phyloP scores from a whole-genome alignment of 169 alveolate genomes.

The Plasmodium relictum region DNA sequence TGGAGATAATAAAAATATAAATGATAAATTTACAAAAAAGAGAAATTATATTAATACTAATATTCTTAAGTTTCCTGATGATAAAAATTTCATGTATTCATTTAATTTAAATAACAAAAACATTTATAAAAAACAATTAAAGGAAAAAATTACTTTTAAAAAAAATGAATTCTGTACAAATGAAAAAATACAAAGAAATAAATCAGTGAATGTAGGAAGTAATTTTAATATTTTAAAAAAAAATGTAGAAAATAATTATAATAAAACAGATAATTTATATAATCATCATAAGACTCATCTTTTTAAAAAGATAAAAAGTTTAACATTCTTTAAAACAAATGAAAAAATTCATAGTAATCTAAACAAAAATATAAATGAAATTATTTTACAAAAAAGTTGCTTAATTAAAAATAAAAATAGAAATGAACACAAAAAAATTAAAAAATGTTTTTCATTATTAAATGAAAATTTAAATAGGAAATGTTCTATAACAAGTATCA shows the following conservation, averaged over 20 bases:
- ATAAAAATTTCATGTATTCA: not conserved
- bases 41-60: too few relatives aligned
- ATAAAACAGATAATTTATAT: not conserved
- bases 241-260: not conserved
- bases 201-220: not conserved
- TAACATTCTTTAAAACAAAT: constrained; percentile 1
- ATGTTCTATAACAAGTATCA: not conserved
- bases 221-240: not conserved
- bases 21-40: not conserved
- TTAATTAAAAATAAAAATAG: not conserved
- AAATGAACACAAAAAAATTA: not conserved
- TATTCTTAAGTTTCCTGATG: not conserved
- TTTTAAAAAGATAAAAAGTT: constrained; percentile 28
- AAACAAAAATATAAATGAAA: not conserved
- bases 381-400: not conserved
- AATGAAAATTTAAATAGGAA: not conserved
- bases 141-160: not conserved
- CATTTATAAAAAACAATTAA: constrained; percentile 8
- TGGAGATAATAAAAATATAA: too few relatives aligned
- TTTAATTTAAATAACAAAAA: not conserved
- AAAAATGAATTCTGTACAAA: not conserved
- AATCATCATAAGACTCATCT: constrained; percentile 2
- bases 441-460: constrained; percentile 19
- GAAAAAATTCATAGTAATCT: not conserved
- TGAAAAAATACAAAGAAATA: not conserved